Evolutionary conservation across 495 filamentous ascomycete species (phyloP), one percentile per base, ranked within the genome.

Genomic region (Platismatia glauca): DNA sequence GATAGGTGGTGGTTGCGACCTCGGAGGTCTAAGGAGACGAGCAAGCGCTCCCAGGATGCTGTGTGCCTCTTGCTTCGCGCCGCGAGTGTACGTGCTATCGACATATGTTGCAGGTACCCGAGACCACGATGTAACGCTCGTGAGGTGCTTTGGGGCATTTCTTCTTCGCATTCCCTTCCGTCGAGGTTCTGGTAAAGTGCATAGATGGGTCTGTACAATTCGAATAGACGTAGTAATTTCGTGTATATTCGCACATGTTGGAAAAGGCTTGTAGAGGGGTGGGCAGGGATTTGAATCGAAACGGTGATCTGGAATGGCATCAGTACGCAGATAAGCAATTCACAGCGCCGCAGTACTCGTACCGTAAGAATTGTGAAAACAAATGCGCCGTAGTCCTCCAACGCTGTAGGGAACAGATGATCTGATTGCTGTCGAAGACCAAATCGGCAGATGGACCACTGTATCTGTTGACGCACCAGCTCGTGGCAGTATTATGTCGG

Each of bases 181-280:
- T 69, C 9, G 79, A 79, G 15, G 84, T 88, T 61, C 82, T 77
- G 68, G 88, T 82, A 72, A 89, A 87, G 73, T 91, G 88, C 20
- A 80, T 76, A 58, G 79, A 78, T 15, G 85, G 86, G 63, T 89
- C 82, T 44, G 78, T 73, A 68, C 88, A 91, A 27, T 79, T 78
- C 60, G 84, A 86, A 76, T 88, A 89, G 76, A 91, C 84, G 73
- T 89, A 89, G 70, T 84, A 89, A 73, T 87, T 89, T 67, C 86
- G 87, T 72, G 82, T 86, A 71, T 84, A 86, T 75, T 89, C 82
- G 79, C 88, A 91, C 88, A 91, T 91, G 63, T 70, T 80, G 74
- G 16, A n/a, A 18, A 29, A 35, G 39, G 60, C 41, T 33, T 9
- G 34, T 20, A 1, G 22, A n/a, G 4, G 52, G 31, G 24, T 20